Base-by-base conservation (phyloP, 805 yeast genomes). In the Kazachstania bromeliacearum region DNA sequence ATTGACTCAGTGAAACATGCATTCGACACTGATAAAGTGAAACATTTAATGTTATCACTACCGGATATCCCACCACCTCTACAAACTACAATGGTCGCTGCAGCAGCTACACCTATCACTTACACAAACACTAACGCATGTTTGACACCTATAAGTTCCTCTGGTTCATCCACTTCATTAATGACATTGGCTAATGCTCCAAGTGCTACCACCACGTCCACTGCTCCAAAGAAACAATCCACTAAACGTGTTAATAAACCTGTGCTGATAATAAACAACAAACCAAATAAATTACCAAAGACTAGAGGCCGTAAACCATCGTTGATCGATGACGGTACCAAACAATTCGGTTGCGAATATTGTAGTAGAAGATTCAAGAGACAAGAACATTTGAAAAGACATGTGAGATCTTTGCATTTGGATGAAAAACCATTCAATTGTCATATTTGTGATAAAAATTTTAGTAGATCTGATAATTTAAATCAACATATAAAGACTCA, bases 351-450 rank as follows among this genome's bases (percentile, higher is more conserved):
- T 16, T 80, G 88, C 55, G 69, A 71, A 28, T 70, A 66, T 49
- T 80, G 89, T 54, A 63, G 70, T 31, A 67, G 87, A 46, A 55
- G 71, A 29, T 81, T 81, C 60, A 75, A 77, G 52, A 67, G 89
- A 44, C 85, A 79, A 53, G 89, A 81, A 50, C 89, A 81, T 55
- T 59, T 81, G 44, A 79, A 78, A 52, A 67, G 89, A 41, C 89
- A 81, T 49, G 71, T 77, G 53, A 63, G 87, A 39, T 75, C 84
- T 13, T 64, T 81, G 42, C 89, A 81, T 49, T 78, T 80, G 28
- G 68, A 76, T 37, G 85, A 77, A 40, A 79, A 77, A 55, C 89
- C 85, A 1, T 78, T 67, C 54, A 71, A 68, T 40, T 78, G 85
- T 54, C 59, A 63, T 6, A 62, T 71, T 18, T 78, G 85, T 48